Evolutionary conservation across 768 basidiomycete genomes (phyloP).

Genomic region (Tulasnella calospora): DNA sequence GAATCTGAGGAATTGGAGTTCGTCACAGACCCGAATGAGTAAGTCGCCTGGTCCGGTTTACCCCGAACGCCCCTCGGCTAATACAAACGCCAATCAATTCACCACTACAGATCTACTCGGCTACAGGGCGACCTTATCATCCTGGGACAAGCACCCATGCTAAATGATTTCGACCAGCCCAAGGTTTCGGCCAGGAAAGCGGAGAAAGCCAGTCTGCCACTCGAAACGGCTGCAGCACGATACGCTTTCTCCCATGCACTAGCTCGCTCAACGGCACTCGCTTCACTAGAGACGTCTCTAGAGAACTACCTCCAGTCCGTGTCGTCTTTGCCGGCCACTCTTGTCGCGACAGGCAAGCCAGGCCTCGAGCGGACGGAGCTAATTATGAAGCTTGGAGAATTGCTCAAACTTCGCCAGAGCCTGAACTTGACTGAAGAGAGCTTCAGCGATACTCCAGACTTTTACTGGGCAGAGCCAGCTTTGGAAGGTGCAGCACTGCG

Average conservation of each 20-base stretch:
- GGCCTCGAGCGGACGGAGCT: conserved; percentile 74
- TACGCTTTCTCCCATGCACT: conserved; percentile 91
- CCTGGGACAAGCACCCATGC: conserved; percentile 61
- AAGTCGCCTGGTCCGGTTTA: conserved; percentile 32
- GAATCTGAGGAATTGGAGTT: conserved; percentile 93
- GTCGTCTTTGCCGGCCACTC: conserved; percentile 67
- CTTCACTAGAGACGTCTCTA: conserved; percentile 77
- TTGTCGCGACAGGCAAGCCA: conserved; percentile 76
- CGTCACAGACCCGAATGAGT: conserved; percentile 87
- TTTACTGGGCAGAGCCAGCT: conserved; percentile 92
- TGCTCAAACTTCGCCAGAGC: conserved; percentile 89
- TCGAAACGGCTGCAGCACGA: conserved; percentile 71
- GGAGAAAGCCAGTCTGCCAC: conserved; percentile 45
- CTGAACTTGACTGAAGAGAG: conserved; percentile 87
- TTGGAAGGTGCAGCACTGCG: conserved; percentile 60
- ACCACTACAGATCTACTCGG: conserved; percentile 60
- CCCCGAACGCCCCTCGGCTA: neutral
- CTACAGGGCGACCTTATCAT: conserved; percentile 90
- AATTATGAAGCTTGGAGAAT: conserved; percentile 85
- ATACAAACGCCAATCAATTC: conserved; percentile 19
- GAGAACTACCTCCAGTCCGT: conserved; percentile 81
- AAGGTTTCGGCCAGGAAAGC: conserved; percentile 8
- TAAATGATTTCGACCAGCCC: conserved; percentile 49
- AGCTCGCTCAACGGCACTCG: conserved; percentile 80
- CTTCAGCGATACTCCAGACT: conserved; percentile 82